A percentile compares a stretch with the other conserved stretches of the same genome.
These are phyloP conservation scores for Nicotiana otophora DNA, from an alignment of 257 asterid species.

Conservation along the genomic window DNA sequence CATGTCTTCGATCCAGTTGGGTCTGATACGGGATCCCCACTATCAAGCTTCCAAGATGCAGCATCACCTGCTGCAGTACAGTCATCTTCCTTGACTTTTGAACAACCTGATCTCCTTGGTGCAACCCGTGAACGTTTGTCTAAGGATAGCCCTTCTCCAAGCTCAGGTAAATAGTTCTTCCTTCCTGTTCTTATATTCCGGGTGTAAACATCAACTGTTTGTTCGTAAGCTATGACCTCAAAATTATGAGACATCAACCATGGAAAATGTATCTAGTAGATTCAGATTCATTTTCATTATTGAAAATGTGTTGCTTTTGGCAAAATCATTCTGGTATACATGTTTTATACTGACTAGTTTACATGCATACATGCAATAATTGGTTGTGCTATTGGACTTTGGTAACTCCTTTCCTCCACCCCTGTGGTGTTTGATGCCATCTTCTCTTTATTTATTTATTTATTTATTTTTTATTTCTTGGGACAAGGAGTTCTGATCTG, in stretches of 20 bases:
- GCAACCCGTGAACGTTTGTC: slow-evolving; percentile 24
- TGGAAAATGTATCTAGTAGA: background rate
- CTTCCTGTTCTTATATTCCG: background rate
- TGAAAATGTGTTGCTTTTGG: background rate
- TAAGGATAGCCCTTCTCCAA: slow-evolving; percentile 49
- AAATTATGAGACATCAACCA: background rate
- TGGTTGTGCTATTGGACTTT: background rate
- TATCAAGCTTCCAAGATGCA: slow-evolving; percentile 35
- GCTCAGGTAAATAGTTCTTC: slow-evolving; percentile 45
- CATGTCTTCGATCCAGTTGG: slow-evolving; percentile 22
- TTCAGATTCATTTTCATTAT: background rate
- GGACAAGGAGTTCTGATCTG: too few relatives aligned
- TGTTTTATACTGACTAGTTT: background rate
- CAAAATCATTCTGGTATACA: background rate
- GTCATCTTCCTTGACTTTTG: slow-evolving; percentile 35
- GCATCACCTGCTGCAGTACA: slow-evolving; percentile 40
- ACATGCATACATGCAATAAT: background rate
- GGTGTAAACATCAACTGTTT: background rate
- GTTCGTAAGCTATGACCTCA: background rate
- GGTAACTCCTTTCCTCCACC: background rate
- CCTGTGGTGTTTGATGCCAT: background rate
- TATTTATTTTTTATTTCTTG: too few relatives aligned
- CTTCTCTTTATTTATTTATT: background rate
- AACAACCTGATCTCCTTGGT: slow-evolving; percentile 19
- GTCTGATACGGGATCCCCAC: slow-evolving; percentile 34